Evolutionary conservation across 768 basidiomycete species (phyloP).

Genomic region (Lactarius psammicola): DNA sequence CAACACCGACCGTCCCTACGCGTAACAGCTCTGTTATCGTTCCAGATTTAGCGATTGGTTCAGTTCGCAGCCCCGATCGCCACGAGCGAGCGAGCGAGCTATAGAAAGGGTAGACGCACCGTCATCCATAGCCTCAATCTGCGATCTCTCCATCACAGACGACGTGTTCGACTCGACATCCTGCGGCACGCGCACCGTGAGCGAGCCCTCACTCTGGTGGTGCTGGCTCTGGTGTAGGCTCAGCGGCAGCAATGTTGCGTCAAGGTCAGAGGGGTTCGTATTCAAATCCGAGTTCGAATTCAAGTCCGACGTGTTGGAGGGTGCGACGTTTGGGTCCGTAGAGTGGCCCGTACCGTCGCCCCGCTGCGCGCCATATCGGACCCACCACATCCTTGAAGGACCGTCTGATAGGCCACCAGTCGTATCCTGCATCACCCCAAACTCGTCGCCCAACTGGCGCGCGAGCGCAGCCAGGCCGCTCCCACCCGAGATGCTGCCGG

Average conservation of each 20-base stretch:
- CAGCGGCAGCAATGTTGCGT: conserved; percentile 32
- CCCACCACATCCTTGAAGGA: conserved; percentile 29
- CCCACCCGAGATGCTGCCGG: neutral
- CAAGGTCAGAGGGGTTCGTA: neutral
- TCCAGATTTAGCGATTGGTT: conserved; percentile 1
- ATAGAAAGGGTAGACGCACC: conserved; percentile 35
- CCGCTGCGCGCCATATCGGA: conserved; percentile 29
- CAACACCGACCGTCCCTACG: conserved; percentile 50
- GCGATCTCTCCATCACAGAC: conserved; percentile 35
- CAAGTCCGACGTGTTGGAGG: conserved; percentile 26
- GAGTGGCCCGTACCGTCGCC: conserved; percentile 23
- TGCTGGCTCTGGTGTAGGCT: conserved; percentile 32
- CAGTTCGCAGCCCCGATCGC: neutral
- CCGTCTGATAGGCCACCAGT: neutral
- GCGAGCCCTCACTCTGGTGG: conserved; percentile 27
- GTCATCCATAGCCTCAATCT: conserved; percentile 37
- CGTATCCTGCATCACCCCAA: conserved; percentile 33
- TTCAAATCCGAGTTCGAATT: conserved; percentile 9
- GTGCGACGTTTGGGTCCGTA: conserved; percentile 29
- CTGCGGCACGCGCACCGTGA: conserved; percentile 37
- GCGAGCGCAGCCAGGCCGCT: conserved; percentile 40
- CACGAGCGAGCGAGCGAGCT: too few species aligned
- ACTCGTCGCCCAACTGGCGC: conserved; percentile 42
- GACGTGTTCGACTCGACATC: conserved; percentile 39
- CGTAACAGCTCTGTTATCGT: conserved; percentile 45